Base-by-base conservation (phyloP, 257 asterid species). In the Mentha longifolia region DNA sequence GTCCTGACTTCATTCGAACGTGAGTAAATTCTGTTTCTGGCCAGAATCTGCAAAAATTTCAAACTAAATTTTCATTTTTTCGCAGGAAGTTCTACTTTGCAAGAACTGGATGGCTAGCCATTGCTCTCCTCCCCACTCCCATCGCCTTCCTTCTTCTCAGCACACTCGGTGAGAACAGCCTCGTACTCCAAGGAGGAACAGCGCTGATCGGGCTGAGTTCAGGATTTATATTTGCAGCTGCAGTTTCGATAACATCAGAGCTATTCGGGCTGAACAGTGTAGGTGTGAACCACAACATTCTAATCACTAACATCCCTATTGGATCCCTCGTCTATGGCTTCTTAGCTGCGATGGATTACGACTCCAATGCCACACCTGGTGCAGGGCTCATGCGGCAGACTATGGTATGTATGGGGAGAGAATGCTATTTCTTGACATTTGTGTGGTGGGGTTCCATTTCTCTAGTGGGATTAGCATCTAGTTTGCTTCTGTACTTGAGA, bases 231-330 rank as follows among this genome's bases (percentile, higher is more conserved):
- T 88, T 93, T 14, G 94, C 98, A 0, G 95, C 97, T 6, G 95
- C 97, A 7, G 92, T 93, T 50, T 87, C 97, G 39, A 79, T 93
- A 68, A 93, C 98, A 54, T 91, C 97, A 0, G 97, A 93, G 82
- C 96, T 93, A 7, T 93, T 93, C 5, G 98, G 97, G 14, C 91
- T 96, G 1, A 78, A 83, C 33, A 85, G 88, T 35, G 82, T 85
- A 3, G 97, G 97, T 1, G 92, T 93, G 7, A 93, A 93, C 88
- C 98, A 93, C 81, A 93, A 93, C 84, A 85, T 93, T 65, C 88
- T 93, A 71, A 90, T 93, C 65, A 84, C 97, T 1, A 93, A 93
- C 56, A 93, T 93, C 59, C 98, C 98, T 7, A 80, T 89, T 0
- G 98, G 98, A 4, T 91, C 96, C 15, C 96, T 93, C 3, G 52